Conservation (phyloP, 2,329 filamentous ascomycete species). For the Hypoxylon sp. region DNA sequence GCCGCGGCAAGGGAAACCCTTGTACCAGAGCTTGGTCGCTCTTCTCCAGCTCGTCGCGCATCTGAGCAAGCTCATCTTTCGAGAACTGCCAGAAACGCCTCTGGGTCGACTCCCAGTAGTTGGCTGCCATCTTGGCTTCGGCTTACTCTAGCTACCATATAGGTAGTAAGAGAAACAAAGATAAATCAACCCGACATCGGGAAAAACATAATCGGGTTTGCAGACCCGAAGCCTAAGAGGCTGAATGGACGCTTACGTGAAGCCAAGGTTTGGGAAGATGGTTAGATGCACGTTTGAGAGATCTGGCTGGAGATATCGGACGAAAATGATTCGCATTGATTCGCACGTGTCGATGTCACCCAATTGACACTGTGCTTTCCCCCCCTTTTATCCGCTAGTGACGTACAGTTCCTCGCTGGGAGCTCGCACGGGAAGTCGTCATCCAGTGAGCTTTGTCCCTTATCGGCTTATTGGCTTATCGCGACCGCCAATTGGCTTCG, state of each 20-base stretch:
- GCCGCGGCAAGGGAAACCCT: constrained; percentile 86
- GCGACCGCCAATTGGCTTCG: constrained; percentile 25
- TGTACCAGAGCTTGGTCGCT: constrained; percentile 81
- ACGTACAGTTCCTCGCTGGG: constrained; percentile 19
- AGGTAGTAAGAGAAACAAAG: not conserved
- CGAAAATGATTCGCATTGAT: constrained; percentile 10
- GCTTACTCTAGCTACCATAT: constrained; percentile 20
- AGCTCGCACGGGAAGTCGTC: constrained; percentile 38
- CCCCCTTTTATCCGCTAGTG: constrained; percentile 4
- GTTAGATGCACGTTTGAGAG: constrained; percentile 12
- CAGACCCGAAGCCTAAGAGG: constrained; percentile 39
- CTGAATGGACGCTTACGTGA: constrained; percentile 36
- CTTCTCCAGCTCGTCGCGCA: constrained; percentile 83
- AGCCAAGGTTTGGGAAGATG: constrained; percentile 32
- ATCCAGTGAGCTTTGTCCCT: constrained; percentile 33
- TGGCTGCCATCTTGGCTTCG: constrained; percentile 80
- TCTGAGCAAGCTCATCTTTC: constrained; percentile 81
- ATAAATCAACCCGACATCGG: constrained; percentile 15
- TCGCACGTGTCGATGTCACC: constrained; percentile 16
- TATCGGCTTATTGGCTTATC: constrained; percentile 44
- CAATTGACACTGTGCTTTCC: constrained; percentile 29
- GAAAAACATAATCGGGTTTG: constrained; percentile 22
- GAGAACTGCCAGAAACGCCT: constrained; percentile 91
- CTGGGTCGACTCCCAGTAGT: constrained; percentile 97
- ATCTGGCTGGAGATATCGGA: constrained; percentile 37